Evolutionary conservation across 148 eudicot genomes (phyloP).

Genomic region (Diospyros kaki): DNA sequence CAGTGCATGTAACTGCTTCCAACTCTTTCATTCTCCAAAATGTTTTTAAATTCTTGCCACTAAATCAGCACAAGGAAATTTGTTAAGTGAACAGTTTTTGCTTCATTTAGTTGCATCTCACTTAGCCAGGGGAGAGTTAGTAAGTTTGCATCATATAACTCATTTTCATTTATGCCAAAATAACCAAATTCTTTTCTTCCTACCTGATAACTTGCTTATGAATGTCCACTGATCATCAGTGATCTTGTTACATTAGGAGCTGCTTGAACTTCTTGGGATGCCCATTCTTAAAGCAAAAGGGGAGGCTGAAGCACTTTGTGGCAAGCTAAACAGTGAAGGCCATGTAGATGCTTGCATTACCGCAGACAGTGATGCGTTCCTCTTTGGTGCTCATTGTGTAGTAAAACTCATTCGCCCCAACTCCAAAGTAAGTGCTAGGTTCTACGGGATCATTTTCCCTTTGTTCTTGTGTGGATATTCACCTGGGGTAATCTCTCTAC

Average conservation of each 20-base stretch:
- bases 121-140: background rate
- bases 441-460: background rate
- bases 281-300: constrained; percentile 77
- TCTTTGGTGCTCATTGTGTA: constrained; percentile 80
- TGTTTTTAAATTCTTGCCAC: background rate
- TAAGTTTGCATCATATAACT: background rate
- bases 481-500: background rate
- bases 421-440: constrained; percentile 45
- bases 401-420: constrained; percentile 64
- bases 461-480: background rate
- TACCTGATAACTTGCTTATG: background rate
- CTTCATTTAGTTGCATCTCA: background rate
- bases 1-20: background rate
- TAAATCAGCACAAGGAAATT: background rate
- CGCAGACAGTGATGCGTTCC: constrained; percentile 90
- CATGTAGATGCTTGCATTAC: constrained; percentile 92
- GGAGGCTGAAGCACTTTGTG: constrained; percentile 97
- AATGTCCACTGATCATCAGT: constrained; percentile 3
- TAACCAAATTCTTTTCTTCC: background rate
- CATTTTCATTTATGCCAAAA: background rate
- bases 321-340: constrained; percentile 75
- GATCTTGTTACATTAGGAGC: constrained; percentile 45
- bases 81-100: background rate
- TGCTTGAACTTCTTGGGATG: constrained; percentile 83
- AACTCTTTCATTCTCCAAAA: background rate